Conservation (phyloP, 495 filamentous ascomycete species). For the Talaromyces wortmannii region DNA sequence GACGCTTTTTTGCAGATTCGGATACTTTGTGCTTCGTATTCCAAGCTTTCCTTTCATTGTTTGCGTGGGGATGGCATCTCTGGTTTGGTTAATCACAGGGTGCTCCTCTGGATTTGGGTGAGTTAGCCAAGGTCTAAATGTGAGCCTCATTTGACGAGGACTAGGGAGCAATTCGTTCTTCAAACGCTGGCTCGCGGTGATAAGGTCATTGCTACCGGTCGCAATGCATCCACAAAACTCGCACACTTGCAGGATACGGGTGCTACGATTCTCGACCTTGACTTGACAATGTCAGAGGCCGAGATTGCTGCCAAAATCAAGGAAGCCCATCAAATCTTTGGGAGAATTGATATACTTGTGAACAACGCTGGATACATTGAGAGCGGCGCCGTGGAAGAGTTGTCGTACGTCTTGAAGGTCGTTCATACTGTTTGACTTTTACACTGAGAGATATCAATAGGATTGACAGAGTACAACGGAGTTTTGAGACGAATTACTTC, state of each 20-base stretch:
- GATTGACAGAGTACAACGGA: background rate
- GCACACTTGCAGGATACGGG: conserved; percentile 33
- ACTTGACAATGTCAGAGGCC: background rate
- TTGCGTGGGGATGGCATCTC: background rate
- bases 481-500: conserved; percentile 43
- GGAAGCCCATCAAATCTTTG: conserved; percentile 3
- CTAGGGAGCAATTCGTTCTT: conserved; percentile 3
- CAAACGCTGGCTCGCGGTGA: conserved; percentile 33
- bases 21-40: background rate
- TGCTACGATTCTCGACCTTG: conserved; percentile 7
- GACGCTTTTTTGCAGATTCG: no score
- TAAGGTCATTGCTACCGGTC: conserved; percentile 49
- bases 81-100: background rate
- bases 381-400: conserved; percentile 27
- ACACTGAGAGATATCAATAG: background rate
- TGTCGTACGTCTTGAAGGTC: conserved; percentile 5
- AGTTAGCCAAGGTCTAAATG: background rate
- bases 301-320: conserved; percentile 1
- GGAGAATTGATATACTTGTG: conserved; percentile 48
- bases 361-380: conserved; percentile 51
- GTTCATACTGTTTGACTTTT: background rate
- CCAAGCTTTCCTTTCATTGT: background rate
- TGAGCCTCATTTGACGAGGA: background rate
- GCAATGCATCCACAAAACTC: conserved; percentile 30
- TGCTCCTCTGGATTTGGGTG: conserved; percentile 4